Evolutionary conservation across 331 rosid species (phyloP).

Genomic region (Cucumis variabilis): DNA sequence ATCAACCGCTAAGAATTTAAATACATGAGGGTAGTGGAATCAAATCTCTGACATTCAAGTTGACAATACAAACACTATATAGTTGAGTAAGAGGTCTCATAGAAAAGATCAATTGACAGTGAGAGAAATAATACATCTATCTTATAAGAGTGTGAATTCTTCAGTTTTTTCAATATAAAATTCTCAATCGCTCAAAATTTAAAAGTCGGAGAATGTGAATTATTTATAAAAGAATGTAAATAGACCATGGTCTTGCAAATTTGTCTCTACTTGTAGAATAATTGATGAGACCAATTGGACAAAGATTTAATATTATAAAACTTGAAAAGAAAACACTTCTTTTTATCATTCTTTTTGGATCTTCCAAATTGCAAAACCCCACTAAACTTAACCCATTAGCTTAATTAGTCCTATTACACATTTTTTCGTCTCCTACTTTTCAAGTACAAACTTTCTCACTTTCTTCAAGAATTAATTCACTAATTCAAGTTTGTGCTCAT

Average conservation of each 20-base stretch:
- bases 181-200: background rate
- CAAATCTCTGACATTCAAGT: no score
- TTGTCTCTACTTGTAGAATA: background rate
- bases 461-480: background rate
- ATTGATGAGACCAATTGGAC: conserved; percentile 10
- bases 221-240: background rate
- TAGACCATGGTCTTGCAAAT: background rate
- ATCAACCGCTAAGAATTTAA: no score
- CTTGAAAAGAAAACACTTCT: background rate
- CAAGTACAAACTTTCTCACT: conserved; percentile 7
- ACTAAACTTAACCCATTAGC: background rate
- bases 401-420: background rate
- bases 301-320: background rate
- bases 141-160: no score
- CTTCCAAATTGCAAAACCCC: conserved; percentile 2
- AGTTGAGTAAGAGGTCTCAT: no score
- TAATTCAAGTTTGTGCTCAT: background rate
- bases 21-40: no score
- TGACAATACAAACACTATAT: no score
- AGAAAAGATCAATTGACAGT: no score
- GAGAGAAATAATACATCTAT: no score
- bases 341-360: conserved; percentile 10
- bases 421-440: background rate
- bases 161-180: no score
- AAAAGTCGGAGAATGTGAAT: background rate